Percentiles rank a stretch among this genome's conserved stretches.
Evolutionary conservation across 352 stramenopile genomes (phyloP).

Genomic region (Peronospora farinosa): DNA sequence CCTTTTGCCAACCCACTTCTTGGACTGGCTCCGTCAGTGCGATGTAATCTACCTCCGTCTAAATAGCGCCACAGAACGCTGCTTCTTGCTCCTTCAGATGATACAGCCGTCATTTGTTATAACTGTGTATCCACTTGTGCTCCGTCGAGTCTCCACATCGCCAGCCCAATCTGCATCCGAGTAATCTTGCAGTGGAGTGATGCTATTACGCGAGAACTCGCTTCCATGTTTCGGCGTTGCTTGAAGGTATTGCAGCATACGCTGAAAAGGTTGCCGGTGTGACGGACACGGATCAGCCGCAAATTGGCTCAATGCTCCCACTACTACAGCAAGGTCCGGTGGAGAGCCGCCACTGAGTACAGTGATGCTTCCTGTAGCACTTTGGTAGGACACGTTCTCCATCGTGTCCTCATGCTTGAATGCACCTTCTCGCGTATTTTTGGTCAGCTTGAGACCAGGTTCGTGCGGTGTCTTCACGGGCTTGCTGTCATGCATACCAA

Average conservation of each 20-base stretch:
- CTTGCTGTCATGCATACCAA: background rate
- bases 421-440: background rate
- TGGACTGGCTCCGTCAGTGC: too few relatives aligned
- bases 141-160: background rate
- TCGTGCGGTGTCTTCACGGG: too few relatives aligned
- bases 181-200: too few relatives aligned
- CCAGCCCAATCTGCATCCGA: background rate
- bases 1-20: too few relatives aligned
- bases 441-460: background rate
- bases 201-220: too few relatives aligned
- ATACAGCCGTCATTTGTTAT: background rate
- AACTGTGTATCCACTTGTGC: background rate
- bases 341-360: slow-evolving; percentile 12
- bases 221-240: too few relatives aligned
- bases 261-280: background rate
- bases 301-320: background rate
- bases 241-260: too few relatives aligned
- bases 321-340: slow-evolving; percentile 8
- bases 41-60: too few relatives aligned
- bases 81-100: background rate
- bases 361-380: slow-evolving; percentile 16
- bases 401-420: slow-evolving; percentile 3
- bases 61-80: background rate
- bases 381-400: slow-evolving; percentile 9
- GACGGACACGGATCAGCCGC: background rate